Conservation (phyloP, 1,139 yeast species). For the Pichia sp. region DNA sequence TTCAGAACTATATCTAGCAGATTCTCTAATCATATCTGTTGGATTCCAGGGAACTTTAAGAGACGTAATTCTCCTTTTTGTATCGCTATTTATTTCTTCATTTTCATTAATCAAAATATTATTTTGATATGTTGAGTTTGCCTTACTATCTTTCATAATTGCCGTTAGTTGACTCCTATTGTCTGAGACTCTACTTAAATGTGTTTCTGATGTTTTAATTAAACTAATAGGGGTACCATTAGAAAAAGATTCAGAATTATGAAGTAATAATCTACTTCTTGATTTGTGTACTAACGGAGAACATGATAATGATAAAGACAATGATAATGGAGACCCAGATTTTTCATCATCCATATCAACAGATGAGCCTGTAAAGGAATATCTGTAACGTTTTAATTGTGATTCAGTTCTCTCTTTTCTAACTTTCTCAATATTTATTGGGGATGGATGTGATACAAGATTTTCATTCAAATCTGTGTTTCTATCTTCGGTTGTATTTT, state of each 20-base stretch:
- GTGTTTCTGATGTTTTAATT: slow-evolving; percentile 27
- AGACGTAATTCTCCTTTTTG: not conserved
- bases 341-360: slow-evolving; percentile 30
- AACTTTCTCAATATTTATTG: slow-evolving; percentile 5
- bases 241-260: slow-evolving; percentile 6
- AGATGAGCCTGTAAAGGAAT: slow-evolving; percentile 28
- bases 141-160: slow-evolving; percentile 12
- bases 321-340: slow-evolving; percentile 16
- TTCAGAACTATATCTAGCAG: slow-evolving; percentile 46
- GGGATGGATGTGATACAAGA: not conserved
- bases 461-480: too few species aligned
- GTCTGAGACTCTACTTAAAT: slow-evolving; percentile 16
- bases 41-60: slow-evolving; percentile 44
- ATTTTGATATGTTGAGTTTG: not conserved
- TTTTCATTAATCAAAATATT: not conserved
- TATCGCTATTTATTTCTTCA: not conserved
- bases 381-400: slow-evolving; percentile 18
- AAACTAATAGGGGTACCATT: slow-evolving; percentile 3
- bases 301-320: slow-evolving; percentile 19
- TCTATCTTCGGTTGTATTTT: too few species aligned
- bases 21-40: slow-evolving; percentile 36
- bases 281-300: slow-evolving; percentile 17
- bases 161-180: slow-evolving; percentile 25
- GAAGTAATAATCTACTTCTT: slow-evolving; percentile 15
- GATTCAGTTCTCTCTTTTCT: slow-evolving; percentile 7